Evolutionary conservation across 805 yeast genomes (phyloP).

Genomic region (Candida sanyiensis): DNA sequence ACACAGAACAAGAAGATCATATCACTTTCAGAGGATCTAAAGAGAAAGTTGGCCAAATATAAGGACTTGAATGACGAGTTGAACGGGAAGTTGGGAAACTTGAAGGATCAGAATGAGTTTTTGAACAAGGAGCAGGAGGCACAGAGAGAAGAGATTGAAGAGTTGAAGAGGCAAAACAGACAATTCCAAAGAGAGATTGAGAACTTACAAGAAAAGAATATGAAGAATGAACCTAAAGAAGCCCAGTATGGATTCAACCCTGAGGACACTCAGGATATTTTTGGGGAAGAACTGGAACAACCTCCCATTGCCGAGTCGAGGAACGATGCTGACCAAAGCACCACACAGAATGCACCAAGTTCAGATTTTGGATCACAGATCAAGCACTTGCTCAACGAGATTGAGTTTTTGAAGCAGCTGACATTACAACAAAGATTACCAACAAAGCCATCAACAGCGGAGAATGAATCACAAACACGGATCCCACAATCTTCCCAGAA

Average conservation of each 20-base stretch:
- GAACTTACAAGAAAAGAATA: not conserved
- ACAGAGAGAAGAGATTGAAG: constrained; percentile 10
- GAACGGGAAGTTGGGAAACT: constrained; percentile 13
- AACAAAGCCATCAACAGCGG: not conserved
- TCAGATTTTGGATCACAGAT: constrained; percentile 12
- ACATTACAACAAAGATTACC: constrained; percentile 2
- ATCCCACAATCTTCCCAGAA: not conserved
- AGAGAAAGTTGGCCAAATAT: constrained; percentile 32
- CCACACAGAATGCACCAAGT: not conserved
- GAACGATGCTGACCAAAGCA: not conserved
- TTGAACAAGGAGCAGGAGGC: constrained; percentile 11
- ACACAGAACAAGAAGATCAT: constrained; percentile 29
- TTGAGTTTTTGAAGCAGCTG: constrained; percentile 19
- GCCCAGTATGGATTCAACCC: constrained; percentile 11
- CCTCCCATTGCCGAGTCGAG: not conserved
- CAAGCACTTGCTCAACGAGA: constrained; percentile 18
- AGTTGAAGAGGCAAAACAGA: constrained; percentile 18
- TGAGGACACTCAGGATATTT: constrained; percentile 17
- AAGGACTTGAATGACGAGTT: constrained; percentile 27
- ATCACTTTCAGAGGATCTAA: constrained; percentile 28
- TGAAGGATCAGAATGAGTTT: constrained; percentile 11
- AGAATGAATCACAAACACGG: not conserved
- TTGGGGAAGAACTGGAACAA: constrained; percentile 4
- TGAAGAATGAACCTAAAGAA: not conserved
- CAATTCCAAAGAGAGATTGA: constrained; percentile 19